Evolutionary conservation across 371 early-diverging fungal species (phyloP).

Genomic region (Capillidium heterosporum): DNA sequence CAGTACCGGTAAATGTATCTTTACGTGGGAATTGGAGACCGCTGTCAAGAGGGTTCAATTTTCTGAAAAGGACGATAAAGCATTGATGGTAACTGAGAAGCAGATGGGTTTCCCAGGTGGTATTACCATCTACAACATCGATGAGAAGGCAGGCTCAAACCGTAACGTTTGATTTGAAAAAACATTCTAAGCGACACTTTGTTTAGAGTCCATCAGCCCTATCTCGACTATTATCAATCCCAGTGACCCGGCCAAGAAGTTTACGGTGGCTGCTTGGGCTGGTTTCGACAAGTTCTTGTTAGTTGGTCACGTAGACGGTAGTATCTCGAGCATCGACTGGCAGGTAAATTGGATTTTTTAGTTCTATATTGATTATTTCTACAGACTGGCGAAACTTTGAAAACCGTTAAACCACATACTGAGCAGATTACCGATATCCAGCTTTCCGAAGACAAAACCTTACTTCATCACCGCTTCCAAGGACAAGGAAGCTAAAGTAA

Average conservation of each 20-base stretch:
- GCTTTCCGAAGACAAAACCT: conserved; percentile 74
- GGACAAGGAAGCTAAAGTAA: conserved; percentile 77
- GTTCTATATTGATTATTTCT: background rate
- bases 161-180: conserved; percentile 5
- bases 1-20: conserved; percentile 74
- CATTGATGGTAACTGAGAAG: conserved; percentile 86
- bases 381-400: conserved; percentile 39
- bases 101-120: conserved; percentile 85
- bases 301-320: conserved; percentile 86
- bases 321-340: conserved; percentile 75
- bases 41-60: conserved; percentile 89
- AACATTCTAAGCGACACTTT: background rate
- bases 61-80: conserved; percentile 67
- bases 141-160: conserved; percentile 27
- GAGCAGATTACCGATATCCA: conserved; percentile 83
- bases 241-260: conserved; percentile 39
- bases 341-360: conserved; percentile 14
- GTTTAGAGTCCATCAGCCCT: conserved; percentile 55
- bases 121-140: conserved; percentile 61
- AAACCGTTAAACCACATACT: conserved; percentile 45
- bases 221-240: conserved; percentile 39
- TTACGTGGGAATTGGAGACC: conserved; percentile 73
- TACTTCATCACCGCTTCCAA: conserved; percentile 95
- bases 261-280: conserved; percentile 87
- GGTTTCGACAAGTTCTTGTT: conserved; percentile 77